Conservation (phyloP, 2,329 filamentous ascomycete species). For the Leptographium radiaticola region DNA sequence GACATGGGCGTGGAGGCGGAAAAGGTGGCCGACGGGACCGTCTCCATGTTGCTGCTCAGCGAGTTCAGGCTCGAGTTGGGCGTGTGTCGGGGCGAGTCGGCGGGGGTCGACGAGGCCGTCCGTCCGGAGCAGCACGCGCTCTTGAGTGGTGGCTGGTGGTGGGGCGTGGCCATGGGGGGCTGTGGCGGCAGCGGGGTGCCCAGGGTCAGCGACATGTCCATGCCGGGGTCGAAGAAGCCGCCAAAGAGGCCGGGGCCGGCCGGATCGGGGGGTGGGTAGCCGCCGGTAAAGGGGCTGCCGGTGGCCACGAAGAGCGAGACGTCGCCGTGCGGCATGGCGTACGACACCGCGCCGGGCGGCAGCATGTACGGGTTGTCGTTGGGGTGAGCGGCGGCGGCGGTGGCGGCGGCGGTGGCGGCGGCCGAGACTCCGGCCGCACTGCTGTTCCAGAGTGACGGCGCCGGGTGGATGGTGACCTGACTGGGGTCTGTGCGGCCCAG, state of each 20-base stretch:
- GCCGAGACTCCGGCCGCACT: too few relatives aligned
- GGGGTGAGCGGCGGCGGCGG: neutral
- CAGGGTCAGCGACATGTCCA: conserved; percentile 1
- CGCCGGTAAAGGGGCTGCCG: neutral
- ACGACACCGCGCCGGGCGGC: neutral
- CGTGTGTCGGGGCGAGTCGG: conserved; percentile 6
- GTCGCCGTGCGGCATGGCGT: neutral
- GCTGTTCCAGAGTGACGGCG: conserved; percentile 1
- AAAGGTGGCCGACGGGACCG: conserved; percentile 1
- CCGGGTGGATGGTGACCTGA: conserved; percentile 5
- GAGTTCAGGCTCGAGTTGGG: conserved; percentile 10
- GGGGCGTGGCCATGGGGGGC: neutral
- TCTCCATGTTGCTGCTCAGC: conserved; percentile 5
- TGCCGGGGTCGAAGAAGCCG: neutral
- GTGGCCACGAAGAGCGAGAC: neutral
- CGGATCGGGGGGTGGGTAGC: neutral
- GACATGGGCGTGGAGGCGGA: conserved; percentile 5
- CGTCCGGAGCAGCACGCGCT: conserved; percentile 6
- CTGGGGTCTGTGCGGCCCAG: conserved; percentile 36
- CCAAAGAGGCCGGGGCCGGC: neutral
- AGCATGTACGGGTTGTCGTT: conserved; percentile 3
- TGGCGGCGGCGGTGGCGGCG: too few relatives aligned
- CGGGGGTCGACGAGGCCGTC: neutral
- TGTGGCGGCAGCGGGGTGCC: neutral
- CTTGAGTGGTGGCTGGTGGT: neutral